Evolutionary conservation across 177 flowering plant species (phyloP).

Genomic region (Vitis hybrid): DNA sequence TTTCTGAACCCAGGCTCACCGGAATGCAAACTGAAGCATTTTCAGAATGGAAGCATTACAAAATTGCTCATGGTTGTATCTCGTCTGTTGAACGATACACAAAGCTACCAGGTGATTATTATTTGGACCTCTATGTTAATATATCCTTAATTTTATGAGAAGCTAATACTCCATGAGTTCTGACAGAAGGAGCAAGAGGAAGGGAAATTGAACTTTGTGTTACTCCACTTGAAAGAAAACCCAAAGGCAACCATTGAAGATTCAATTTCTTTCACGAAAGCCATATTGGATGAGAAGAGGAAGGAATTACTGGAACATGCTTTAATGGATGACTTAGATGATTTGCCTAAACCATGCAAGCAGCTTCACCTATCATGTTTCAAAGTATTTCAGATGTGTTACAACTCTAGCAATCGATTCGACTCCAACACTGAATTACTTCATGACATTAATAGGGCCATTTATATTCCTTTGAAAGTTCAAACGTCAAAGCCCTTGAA

Average conservation of each 20-base stretch:
- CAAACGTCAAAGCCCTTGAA: neutral
- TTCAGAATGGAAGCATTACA: constrained; percentile 21
- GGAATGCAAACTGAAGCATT: neutral
- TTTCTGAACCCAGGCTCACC: constrained; percentile 23
- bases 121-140: no score
- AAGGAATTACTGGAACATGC: constrained; percentile 33
- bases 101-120: constrained; percentile 41
- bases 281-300: constrained; percentile 23
- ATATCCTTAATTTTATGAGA: no score
- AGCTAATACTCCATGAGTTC: no score
- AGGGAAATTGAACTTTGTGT: constrained; percentile 37
- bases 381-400: constrained; percentile 49
- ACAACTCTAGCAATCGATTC: constrained; percentile 31
- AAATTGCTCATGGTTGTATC: constrained; percentile 32
- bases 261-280: constrained; percentile 21
- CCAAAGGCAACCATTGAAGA: constrained; percentile 30
- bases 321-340: constrained; percentile 23
- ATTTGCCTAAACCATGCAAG: constrained; percentile 27
- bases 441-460: constrained; percentile 32
- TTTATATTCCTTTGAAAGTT: constrained; percentile 30
- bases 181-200: constrained; percentile 43
- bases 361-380: constrained; percentile 29
- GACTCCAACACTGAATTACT: constrained; percentile 31
- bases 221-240: constrained; percentile 33
- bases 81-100: constrained; percentile 31